Conservation (phyloP, 2,329 filamentous ascomycete genomes). For the Fusarium bulbicola region DNA sequence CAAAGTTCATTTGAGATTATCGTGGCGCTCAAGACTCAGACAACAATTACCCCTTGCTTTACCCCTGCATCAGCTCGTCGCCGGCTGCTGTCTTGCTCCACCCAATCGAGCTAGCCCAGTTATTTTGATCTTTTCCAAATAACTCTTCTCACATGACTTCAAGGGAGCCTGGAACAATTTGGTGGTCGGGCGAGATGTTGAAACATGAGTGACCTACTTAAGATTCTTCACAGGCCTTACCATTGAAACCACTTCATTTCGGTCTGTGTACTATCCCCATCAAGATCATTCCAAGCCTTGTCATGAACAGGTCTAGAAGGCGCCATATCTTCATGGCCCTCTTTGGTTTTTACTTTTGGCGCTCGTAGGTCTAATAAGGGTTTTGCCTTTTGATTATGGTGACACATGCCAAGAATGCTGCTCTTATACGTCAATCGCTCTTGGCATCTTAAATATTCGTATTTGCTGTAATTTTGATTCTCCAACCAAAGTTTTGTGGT, state of each 20-base stretch:
- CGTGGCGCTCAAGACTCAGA: not conserved
- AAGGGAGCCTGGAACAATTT: not conserved
- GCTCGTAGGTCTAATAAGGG: not conserved
- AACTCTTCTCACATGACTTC: not conserved
- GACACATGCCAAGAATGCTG: not conserved
- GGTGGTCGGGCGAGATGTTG: not conserved
- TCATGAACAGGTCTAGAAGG: not conserved
- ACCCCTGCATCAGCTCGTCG: not conserved
- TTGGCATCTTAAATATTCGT: not conserved
- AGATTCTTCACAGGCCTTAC: not conserved
- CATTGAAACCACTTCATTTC: not conserved
- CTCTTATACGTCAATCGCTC: fast-evolving
- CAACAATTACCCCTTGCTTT: not conserved
- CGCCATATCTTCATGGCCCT: fast-evolving
- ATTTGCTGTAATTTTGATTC: not conserved
- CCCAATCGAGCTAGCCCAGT: not conserved
- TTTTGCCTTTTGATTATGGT: fast-evolving
- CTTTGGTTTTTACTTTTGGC: not conserved
- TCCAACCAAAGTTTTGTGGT: too few species aligned
- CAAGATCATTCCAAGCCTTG: not conserved
- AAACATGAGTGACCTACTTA: fast-evolving
- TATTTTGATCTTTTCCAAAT: not conserved
- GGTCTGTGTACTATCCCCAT: not conserved
- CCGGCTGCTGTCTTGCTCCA: too few species aligned
- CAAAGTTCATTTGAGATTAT: not conserved